Evolutionary conservation across 768 basidiomycete genomes (phyloP), one percentile per base, ranked within the genome.

Genomic region (Russula virescens): DNA sequence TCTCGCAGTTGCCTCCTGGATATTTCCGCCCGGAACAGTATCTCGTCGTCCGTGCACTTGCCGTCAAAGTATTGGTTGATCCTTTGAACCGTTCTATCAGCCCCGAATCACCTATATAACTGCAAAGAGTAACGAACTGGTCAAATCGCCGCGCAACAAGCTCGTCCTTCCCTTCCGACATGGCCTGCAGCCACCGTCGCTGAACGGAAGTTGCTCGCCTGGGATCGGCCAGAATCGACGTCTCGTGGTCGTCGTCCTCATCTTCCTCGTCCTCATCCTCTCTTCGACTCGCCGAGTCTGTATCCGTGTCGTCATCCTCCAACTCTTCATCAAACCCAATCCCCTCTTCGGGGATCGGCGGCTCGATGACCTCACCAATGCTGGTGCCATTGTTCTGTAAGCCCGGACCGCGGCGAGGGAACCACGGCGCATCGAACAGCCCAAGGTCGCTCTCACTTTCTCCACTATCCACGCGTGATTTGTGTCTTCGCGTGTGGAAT

Each of bases 41-140:
- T 95, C 73, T 98, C 95, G 67, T 97, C 94, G 63, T 94, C 90
- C 0, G 91, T 91, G 55, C 81, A 86, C 73, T 87, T 90, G 14
- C 96, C 96, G 68, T 98, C 93, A 69, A 98, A 94, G 71, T 93
- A 97, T 68, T 91, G 90, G 63, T 91, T 89, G 55, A 96, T 90
- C 63, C 94, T 95, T 71, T 13, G 19, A 11, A 23, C 34, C 18
- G 8, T 21, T 21, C 26, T 11, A n/a, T 57, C 55, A 57, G 53
- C 25, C 11, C 35, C 6, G 26, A 38, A 38, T 28, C 25, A 9
- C 18, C 53, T 9, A 23, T 48, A 42, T 18, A 35, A 11, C 23
- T 8, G 21, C 18, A 3, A 16, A 2, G 9, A 46, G 45, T 11
- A 10, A 71, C 88, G 69, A 61, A 95, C 91, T 84, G 75, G 66